Base-by-base conservation (phyloP, 2,329 filamentous ascomycete genomes). In the Paecilomyces formosus region DNA sequence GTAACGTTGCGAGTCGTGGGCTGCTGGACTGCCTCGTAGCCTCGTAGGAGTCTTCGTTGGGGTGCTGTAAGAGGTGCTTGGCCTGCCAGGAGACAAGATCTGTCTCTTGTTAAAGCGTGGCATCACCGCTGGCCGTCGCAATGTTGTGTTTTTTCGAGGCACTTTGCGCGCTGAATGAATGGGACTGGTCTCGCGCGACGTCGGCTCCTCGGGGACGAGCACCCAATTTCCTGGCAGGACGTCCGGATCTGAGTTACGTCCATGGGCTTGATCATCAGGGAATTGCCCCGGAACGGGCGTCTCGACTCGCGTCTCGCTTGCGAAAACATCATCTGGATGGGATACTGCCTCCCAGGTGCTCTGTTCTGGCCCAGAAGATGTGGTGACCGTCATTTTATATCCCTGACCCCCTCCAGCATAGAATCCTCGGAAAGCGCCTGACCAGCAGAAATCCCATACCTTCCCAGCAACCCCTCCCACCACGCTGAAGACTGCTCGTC, bases 361-460 rank as follows among this genome's bases (percentile, higher is more conserved):
- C 54, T 68, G 56, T 50, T 68, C 64, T 4, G 66, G 59, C 8
- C 60, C 61, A 28, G 60, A 55, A 55, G 60, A 55, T 33, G 61
- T 57, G 51, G 62, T 68, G 55, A 70, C 60, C 26, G 78, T 70
- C 64, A 90, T 76, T 6, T 82, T 77, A 68, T 92, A 96, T 26
- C 85, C 86, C 60, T 79, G 80, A 8, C 92, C 93, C 2, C 88
- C 90, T 7, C 92, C 93, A 12, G 92, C 91, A 61, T 92, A 87
- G 72, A 97, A 97, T 0, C 92, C 92, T 57, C 83, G 82, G 68
- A 97, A 95, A 0, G 88, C 84, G 24, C 70, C 78, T 3, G 78
- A 72, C 71, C 80, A 89, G 77, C 92, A 96, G 66, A 96, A 94
- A 64, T 92, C 84, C 83, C 90, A 92, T 0, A 96, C 85, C 67